Evolutionary conservation across 176 grass and related monocot species (phyloP).

Genomic region (sorghum (Sorghum bicolor)): Sorghum_bicolor_NCBIv3 NC_012870.2:8525501-8526000

Average conservation of each 20-base stretch:
- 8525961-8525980: background rate
- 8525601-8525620: background rate
- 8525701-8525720: background rate
- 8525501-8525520: slow-evolving; percentile 7
- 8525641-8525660: background rate
- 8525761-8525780: background rate
- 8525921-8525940: slow-evolving; percentile 20
- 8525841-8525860: background rate
- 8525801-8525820: background rate
- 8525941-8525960: slow-evolving; percentile 10
- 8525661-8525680: background rate
- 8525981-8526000: background rate
- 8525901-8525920: slow-evolving; percentile 6
- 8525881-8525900: slow-evolving; percentile 21
- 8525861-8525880: slow-evolving; percentile 9
- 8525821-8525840: background rate
- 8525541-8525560: background rate
- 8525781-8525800: background rate
- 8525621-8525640: background rate
- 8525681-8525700: background rate
- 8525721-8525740: slow-evolving; percentile 1
- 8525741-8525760: background rate
- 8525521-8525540: background rate
- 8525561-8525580: background rate
- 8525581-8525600: background rate